phyloP scores from a whole-genome alignment of 2,329 filamentous ascomycete genomes.

The Neopestalotiopsis sp. region DNA sequence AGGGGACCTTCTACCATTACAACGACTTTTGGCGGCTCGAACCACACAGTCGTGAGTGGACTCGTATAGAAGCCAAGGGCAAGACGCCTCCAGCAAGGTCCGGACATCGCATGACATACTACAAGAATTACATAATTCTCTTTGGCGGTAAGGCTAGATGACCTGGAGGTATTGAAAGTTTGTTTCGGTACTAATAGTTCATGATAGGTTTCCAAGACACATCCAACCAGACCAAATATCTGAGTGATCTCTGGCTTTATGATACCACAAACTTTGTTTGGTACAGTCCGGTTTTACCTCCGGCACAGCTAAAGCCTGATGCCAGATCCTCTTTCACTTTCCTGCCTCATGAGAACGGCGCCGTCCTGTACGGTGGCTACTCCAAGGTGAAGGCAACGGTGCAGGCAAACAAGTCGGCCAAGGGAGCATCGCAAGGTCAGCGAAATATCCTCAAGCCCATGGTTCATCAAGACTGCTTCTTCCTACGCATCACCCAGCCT shows the following conservation, averaged over 20 bases:
- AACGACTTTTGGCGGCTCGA: slow-evolving; percentile 98
- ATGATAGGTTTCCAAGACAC: slow-evolving; percentile 84
- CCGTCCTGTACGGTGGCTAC: slow-evolving; percentile 91
- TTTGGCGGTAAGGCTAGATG: slow-evolving; percentile 67
- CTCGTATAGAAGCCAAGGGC: slow-evolving; percentile 79
- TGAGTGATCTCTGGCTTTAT: slow-evolving; percentile 94
- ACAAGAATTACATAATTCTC: slow-evolving; percentile 94
- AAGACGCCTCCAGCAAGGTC: slow-evolving; percentile 83
- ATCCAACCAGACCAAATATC: slow-evolving; percentile 90
- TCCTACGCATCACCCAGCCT: slow-evolving; percentile 79
- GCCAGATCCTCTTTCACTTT: slow-evolving; percentile 90
- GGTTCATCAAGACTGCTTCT: slow-evolving; percentile 95
- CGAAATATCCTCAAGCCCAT: slow-evolving; percentile 82
- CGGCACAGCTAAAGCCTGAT: slow-evolving; percentile 86
- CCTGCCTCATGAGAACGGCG: slow-evolving; percentile 87
- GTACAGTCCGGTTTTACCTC: slow-evolving; percentile 76
- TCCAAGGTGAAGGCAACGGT: slow-evolving; percentile 82
- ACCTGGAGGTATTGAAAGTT: not conserved
- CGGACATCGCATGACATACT: slow-evolving; percentile 95
- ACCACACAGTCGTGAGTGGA: slow-evolving; percentile 85
- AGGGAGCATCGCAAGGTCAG: slow-evolving; percentile 63
- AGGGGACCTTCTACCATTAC: slow-evolving; percentile 99
- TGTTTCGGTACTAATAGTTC: slow-evolving; percentile 19
- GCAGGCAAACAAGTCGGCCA: slow-evolving; percentile 65
- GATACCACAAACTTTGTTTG: slow-evolving; percentile 88